A percentile compares a stretch with the other conserved stretches of the same genome.
Conservation (phyloP, 2,329 filamentous ascomycete species). For the Zymoseptoria crescenta region DNA sequence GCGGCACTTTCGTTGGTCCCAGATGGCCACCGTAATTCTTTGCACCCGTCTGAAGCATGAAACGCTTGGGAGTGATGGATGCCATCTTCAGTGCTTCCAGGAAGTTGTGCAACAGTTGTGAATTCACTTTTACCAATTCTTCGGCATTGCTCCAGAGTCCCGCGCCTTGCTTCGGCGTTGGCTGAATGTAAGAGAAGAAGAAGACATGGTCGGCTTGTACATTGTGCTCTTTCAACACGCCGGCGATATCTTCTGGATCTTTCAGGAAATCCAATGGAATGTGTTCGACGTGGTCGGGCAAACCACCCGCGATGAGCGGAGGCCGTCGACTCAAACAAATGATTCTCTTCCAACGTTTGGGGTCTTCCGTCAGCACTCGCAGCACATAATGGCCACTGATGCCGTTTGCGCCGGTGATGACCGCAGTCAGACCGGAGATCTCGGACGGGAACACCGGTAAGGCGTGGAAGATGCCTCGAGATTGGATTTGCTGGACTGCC, state of each 20-base stretch:
- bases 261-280: conserved; percentile 34
- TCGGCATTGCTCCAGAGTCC: conserved; percentile 45
- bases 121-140: conserved; percentile 43
- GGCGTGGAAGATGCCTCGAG: conserved; percentile 43
- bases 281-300: conserved; percentile 22
- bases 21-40: conserved; percentile 47
- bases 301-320: conserved; percentile 28
- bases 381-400: conserved; percentile 47
- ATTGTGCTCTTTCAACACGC: conserved; percentile 27
- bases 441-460: conserved; percentile 39
- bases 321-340: conserved; percentile 44
- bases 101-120: conserved; percentile 45
- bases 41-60: conserved; percentile 46
- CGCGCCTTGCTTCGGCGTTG: conserved; percentile 37
- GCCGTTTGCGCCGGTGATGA: conserved; percentile 49
- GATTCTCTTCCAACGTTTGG: conserved; percentile 46
- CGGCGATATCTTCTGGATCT: conserved; percentile 31
- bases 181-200: conserved; percentile 50
- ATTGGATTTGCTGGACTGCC: conserved; percentile 21
- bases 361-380: conserved; percentile 39
- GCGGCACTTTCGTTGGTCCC: conserved; percentile 38
- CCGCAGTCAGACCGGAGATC: conserved; percentile 40
- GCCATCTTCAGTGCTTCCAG: conserved; percentile 37
- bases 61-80: conserved; percentile 38
- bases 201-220: conserved; percentile 41